These are phyloP conservation scores for Kurtzmaniella fragi DNA, from an alignment of 805 yeast species.

Conservation along the genomic window DNA sequence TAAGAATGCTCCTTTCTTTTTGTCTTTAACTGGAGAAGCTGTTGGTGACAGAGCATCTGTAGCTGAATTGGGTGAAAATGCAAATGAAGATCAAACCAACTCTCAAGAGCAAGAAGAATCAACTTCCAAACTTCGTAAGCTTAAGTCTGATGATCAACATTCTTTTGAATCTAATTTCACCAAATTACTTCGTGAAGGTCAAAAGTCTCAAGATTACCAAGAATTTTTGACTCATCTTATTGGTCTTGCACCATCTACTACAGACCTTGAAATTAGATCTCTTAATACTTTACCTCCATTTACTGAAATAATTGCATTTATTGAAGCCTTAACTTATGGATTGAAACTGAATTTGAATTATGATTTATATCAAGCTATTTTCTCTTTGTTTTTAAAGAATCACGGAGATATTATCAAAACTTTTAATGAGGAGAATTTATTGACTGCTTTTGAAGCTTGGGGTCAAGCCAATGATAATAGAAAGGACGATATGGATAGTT, in stretches of 20 bases:
- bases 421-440: constrained; percentile 32
- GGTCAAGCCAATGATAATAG: constrained; percentile 33
- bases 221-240: constrained; percentile 54
- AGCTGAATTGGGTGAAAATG: constrained; percentile 25
- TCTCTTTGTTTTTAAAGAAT: constrained; percentile 63
- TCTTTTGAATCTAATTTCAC: constrained; percentile 76
- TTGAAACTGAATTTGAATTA: constrained; percentile 51
- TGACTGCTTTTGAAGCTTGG: constrained; percentile 48
- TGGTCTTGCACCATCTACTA: constrained; percentile 63
- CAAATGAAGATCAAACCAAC: constrained; percentile 9
- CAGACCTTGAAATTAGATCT: constrained; percentile 86
- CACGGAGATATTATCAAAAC: constrained; percentile 76
- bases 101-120: constrained; percentile 23
- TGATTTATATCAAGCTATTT: constrained; percentile 79
- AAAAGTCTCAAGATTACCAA: constrained; percentile 30
- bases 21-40: constrained; percentile 58
- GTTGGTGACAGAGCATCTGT: constrained; percentile 66
- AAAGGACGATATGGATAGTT: constrained; percentile 52
- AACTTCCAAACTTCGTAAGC: constrained; percentile 29
- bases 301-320: constrained; percentile 58
- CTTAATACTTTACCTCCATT: constrained; percentile 63
- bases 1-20: constrained; percentile 74
- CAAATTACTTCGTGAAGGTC: constrained; percentile 52
- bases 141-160: constrained; percentile 25
- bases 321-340: constrained; percentile 64